Evolutionary conservation across 257 asterid species (phyloP), one percentile per base, ranked within the genome.

Genomic region (Solanum pinnatisectum): DNA sequence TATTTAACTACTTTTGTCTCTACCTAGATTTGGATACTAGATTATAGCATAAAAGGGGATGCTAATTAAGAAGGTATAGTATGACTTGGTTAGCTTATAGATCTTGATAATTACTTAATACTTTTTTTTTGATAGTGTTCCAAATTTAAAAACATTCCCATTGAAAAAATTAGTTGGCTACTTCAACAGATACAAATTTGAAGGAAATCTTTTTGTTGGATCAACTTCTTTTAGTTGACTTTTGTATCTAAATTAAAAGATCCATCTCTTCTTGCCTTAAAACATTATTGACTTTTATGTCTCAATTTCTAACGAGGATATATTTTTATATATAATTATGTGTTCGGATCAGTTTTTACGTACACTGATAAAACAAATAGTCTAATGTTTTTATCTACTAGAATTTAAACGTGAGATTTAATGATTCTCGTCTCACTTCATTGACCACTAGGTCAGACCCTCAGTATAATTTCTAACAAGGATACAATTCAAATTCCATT

Each of bases 331-430:
- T 70, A 70, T 15, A 32, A 30, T 6, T 1, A 15, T 30, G 1
- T 15, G 6, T 67, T 13, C 1, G 9, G 8, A 0, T 1, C 5
- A 67, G 0, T 25, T 5, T 67, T 67, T 30, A 3, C 1, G 4
- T 25, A 27, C 0, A 68, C 0, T 1, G 10, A 63, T 63, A 23
- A 5, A 10, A 63, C 0, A n/a, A 23, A n/a, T 1, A 0, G 1
- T 56, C 67, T 20, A 56, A 20, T 56, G 0, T 56, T 20, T 56
- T 56, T 56, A 1, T 56, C 11, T 7, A n/a, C 4, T 10, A 10
- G 3, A 65, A 65, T 65, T 65, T 65, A 2, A 65, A n/a, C 1
- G 3, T 5, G 15, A 68, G 12, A 3, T 16, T 0, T 70, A 2
- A 70, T 6, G 0, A 2, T 70, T 15, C 0, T 14, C 0, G 33